Evolutionary conservation across 441 rosid genomes (phyloP), one percentile per base, ranked within the genome.

Genomic region (Adansonia madagascariensis): DNA sequence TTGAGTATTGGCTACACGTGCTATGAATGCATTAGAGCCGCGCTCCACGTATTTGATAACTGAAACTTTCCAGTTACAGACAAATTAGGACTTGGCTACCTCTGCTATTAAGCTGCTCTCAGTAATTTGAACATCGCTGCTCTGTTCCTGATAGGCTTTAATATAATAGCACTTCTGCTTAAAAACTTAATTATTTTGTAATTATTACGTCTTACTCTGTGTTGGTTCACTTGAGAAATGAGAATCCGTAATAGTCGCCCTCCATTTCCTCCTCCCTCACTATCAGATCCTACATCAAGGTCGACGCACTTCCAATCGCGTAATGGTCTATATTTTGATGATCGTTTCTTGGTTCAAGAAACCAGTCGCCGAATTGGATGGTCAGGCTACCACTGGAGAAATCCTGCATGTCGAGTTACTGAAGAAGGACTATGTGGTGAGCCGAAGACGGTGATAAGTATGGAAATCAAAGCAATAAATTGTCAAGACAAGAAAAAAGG

Each of bases 211-310:
- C 8, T 14, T 76, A 65, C 20, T 76, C 71, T 57, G 68, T 65
- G 35, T 75, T 55, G 14, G 69, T 79, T 64, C 17, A 27, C 20
- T 68, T 50, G 10, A 67, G 72, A 59, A 27, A 85, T 85, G 84
- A 83, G 83, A 79, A 81, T 79, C 69, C 77, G 75, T 20, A 75
- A 82, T 44, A 81, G 81, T 66, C 76, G 73, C 61, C 60, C 83
- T 24, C 72, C 76, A 47, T 79, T 79, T 53, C 64, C 82, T 22
- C 18, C 66, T 66, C 80, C 77, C 71, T 47, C 46, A 61, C 59
- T n/a, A 24, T 55, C 76, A 56, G 69, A 71, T 50, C 55, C 31
- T 65, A 65, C 41, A 65, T 71, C 70, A 14, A 69, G 61, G 65
- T 64, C 61, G 50, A 4, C 14, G 53, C 53, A 4, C 22, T 55